Base-by-base conservation (phyloP, 805 yeast species). In the Myxozyma nipponensis region DNA sequence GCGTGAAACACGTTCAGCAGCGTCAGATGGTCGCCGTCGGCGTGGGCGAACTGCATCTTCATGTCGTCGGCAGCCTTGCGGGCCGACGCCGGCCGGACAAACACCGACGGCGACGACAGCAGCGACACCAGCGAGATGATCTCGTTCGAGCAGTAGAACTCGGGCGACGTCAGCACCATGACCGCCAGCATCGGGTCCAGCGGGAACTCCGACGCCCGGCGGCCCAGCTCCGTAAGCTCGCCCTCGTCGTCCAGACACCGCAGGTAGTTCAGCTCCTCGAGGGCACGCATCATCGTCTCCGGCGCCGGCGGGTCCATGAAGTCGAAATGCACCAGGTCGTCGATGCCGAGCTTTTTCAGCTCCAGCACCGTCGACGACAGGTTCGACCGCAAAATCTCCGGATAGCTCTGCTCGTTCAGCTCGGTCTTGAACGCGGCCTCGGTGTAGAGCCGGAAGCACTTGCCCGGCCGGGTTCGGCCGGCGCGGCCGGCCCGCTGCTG, bases 251-350 rank as follows among this genome's bases (percentile, higher is more conserved):
- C 86, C 46, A 91, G 76, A 72, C 97, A 93, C 21, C 84, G 83
- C 55, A 91, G 73, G 66, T 88, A 93, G 66, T 93, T 90, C 63
- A 91, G 76, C 68, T 91, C 98, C 69, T 91, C 98, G 56, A 91
- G 73, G 0, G 98, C 98, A 67, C 98, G 78, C 98, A 93, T 93
- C 98, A 91, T 93, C 4, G 98, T 93, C 69, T 91, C 98, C 7
- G 98, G 98, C 2, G 98, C 98, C 13, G 98, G 98, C 5, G 98
- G 98, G 66, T 91, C 98, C 95, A 91, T 91, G 66, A 93, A 91
- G 68, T 93, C 98, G 65, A 91, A 91, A 70, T 91, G 98, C 36
- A 93, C 98, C 63, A 91, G 78, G 71, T 91, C 98, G 66, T 93
- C 95, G 57, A 91, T 78, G 13, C 98, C 98, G 57, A 93, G 77